Base-by-base conservation (phyloP, 1,284 basidiomycete genomes). In the Veloboletus limbatus region DNA sequence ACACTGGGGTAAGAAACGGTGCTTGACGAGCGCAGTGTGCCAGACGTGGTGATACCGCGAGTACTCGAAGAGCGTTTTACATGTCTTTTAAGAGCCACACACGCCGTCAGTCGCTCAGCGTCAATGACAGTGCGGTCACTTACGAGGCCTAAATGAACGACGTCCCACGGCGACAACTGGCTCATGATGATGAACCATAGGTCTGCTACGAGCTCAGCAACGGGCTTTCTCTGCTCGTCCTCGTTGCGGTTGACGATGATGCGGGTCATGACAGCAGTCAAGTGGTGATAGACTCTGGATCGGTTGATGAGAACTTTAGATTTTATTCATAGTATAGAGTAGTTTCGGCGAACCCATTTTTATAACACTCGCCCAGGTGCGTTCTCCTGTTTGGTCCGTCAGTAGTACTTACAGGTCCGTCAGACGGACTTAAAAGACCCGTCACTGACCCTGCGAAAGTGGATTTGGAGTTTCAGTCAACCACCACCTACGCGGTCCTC, bases 181-280 rank as follows among this genome's bases (percentile, higher is more conserved):
- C 49, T 24, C 64, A 66, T 67, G 37, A 66, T 53, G 25, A 62
- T 49, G 32, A 63, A 51, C 60, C 64, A 66, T 27, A 65, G 25
- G 24, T 63, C 60, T 14, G 56, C 58, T 27, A 51, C 52, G 25
- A 66, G 63, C 20, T 48, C 49, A 7, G n/a, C n/a, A n/a, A 57
- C 24, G 6, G 37, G 26, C n/a, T 39, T 24, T 25, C 10, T 25
- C n/a, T 25, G 50, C 22, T 31, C 14, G 24, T 10, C 39, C 35
- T 46, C 20, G 17, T 14, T 20, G 11, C 4, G 9, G 24, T 11
- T 14, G 35, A 45, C 13, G 38, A 17, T 3, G 18, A 2, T 14
- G 24, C 28, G 24, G 20, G 31, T 41, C 45, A 37, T 56, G 22
- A 20, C 8, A 24, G 33, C 37, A 25, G 41, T 48, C 25, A 35